phyloP scores from a whole-genome alignment of 176 grass and related monocot genomes.

The Oryza australiensis region DNA sequence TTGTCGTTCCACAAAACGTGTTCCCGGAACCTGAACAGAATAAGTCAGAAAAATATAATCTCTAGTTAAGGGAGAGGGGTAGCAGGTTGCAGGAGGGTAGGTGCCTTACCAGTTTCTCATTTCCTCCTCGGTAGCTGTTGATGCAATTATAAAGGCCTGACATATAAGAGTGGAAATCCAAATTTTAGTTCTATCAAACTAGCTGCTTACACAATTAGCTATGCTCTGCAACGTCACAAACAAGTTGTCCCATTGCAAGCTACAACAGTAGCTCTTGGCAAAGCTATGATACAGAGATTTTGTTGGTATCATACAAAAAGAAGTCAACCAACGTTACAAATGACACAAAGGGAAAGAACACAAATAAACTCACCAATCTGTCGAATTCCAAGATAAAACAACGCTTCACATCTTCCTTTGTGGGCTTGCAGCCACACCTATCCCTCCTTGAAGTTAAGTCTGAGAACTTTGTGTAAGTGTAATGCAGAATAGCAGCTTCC shows the following conservation, averaged over 20 bases:
- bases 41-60: not conserved
- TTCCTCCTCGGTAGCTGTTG: constrained; percentile 89
- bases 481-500: constrained; percentile 98
- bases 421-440: constrained; percentile 95
- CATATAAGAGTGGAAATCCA: constrained; percentile 12
- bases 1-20: constrained; percentile 95
- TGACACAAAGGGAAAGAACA: constrained; percentile 6
- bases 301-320: not conserved
- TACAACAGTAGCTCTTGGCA: not conserved
- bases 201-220: constrained; percentile 3
- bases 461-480: constrained; percentile 91
- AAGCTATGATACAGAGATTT: not conserved
- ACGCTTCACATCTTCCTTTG: constrained; percentile 94
- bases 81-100: not conserved
- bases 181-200: not conserved
- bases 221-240: not conserved
- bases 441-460: constrained; percentile 93
- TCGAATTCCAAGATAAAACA: constrained; percentile 99
- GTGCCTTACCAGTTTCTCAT: constrained; percentile 82
- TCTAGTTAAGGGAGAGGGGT: not conserved
- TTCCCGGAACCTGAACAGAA: constrained; percentile 72
- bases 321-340: not conserved
- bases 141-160: constrained; percentile 97
- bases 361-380: constrained; percentile 64
- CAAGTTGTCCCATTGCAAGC: not conserved